Evolutionary conservation across 2,329 filamentous ascomycete species (phyloP), one percentile per base, ranked within the genome.

Genomic region (Fusarium sacchari): DNA sequence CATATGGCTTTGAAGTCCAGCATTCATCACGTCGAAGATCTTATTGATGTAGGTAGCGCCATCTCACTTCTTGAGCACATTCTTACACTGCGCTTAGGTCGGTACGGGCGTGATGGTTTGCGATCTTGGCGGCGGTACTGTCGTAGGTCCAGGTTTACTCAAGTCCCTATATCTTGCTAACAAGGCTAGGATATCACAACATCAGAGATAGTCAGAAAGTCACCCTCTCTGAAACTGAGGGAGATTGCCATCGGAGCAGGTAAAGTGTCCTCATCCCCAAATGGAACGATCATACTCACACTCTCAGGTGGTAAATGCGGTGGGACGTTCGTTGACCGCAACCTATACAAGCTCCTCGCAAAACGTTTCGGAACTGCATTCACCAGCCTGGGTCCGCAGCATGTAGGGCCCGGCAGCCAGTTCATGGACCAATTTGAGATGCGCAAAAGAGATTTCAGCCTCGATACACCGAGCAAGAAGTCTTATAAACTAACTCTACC

Each of bases 1-100:
- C 52, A 55, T 30, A 55, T 55, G 52, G 52, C 52, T 55, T 18
- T 55, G 7, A 55, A 55, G 36, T 55, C 52, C 11, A 55, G 52
- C 5, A 55, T 55, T 42, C 36, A 55, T 30, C 52, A 55, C 2
- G 52, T 55, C 1, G 52, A 40, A 55, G 52, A 55, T 18, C 36
- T 55, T 2, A 40, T 55, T 8, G 52, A 55, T 40, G 52, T n/a
- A n/a, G 14, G 52, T 14, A n/a, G 8, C 8, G 0, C 14, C 24
- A 2, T 22, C 20, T 55, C 10, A 11, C 11, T 3, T 17, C 30
- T n/a, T 6, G 2, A 6, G 20, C 9, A 7, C 20, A n/a, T 10
- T 2, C 26, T 55, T 22, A 55, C 26, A n/a, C 15, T 5, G 7
- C 5, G 14, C 4, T n/a, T n/a, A 55, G 52, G 52, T 55, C 7